phyloP scores from a whole-genome alignment of 805 yeast species.

The Schwanniomyces yamadae region DNA sequence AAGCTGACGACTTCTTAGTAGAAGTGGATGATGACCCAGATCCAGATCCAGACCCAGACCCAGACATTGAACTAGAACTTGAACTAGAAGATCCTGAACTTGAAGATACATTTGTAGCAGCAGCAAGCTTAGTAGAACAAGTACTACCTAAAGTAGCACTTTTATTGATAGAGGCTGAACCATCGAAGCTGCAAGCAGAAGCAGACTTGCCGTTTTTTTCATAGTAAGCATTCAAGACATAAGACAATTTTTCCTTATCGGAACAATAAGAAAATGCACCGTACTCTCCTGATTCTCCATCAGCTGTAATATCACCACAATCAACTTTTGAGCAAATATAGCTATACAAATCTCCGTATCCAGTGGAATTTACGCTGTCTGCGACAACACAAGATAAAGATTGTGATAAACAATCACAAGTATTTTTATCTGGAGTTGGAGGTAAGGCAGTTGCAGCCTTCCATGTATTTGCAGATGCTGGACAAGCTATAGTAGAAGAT shows the following conservation, averaged over 20 bases:
- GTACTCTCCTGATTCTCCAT: constrained; percentile 65
- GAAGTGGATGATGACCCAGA: constrained; percentile 26
- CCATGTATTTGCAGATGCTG: constrained; percentile 58
- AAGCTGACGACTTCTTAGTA: constrained; percentile 16
- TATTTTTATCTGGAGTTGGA: constrained; percentile 68
- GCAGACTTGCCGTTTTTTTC: constrained; percentile 38
- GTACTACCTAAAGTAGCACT: constrained; percentile 29
- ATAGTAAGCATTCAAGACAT: constrained; percentile 64
- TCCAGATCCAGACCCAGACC: constrained; percentile 18
- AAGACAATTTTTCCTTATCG: constrained; percentile 62
- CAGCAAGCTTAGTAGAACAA: constrained; percentile 26
- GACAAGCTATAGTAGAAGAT: constrained; percentile 54
- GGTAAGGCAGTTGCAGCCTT: constrained; percentile 66
- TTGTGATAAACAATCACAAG: constrained; percentile 62
- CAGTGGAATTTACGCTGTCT: constrained; percentile 50
- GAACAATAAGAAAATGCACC: constrained; percentile 76
- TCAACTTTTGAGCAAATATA: constrained; percentile 56
- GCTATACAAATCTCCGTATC: constrained; percentile 60
- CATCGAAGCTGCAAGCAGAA: constrained; percentile 67
- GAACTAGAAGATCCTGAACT: constrained; percentile 17
- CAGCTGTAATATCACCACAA: constrained; percentile 60
- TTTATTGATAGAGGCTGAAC: constrained; percentile 53
- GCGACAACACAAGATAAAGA: constrained; percentile 61
- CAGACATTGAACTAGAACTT: constrained; percentile 19
- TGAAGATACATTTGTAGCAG: constrained; percentile 14